A percentile compares a stretch with the other conserved stretches of the same genome.
These are phyloP conservation scores for Thermothelomyces thermophilus DNA, from an alignment of 2,329 filamentous ascomycete species.

Conservation along the genomic window DNA sequence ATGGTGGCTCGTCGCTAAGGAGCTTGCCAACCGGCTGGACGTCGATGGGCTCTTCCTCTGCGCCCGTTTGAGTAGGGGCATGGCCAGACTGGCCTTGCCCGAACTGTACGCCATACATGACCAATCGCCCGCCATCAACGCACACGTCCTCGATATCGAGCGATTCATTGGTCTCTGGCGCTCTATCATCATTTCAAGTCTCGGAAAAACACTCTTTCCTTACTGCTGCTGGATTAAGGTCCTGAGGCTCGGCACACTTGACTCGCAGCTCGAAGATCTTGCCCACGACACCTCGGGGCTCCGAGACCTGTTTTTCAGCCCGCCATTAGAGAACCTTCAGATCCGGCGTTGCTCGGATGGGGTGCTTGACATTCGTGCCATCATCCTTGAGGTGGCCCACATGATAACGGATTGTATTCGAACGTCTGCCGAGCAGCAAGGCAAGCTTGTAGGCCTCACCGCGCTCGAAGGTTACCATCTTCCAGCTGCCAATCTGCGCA, in stretches of 20 bases:
- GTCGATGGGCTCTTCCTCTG: constrained; percentile 56
- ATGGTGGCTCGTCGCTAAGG: constrained; percentile 53
- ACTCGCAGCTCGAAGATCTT: constrained; percentile 46
- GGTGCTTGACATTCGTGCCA: constrained; percentile 31
- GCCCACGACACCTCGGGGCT: constrained; percentile 21
- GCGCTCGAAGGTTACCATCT: constrained; percentile 48
- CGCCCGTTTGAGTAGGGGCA: constrained; percentile 46
- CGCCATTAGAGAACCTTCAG: constrained; percentile 33
- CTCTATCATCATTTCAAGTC: constrained; percentile 59
- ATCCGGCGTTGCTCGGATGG: constrained; percentile 22
- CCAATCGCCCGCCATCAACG: constrained; percentile 36
- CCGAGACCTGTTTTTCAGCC: constrained; percentile 35
- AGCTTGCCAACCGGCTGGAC: constrained; percentile 49
- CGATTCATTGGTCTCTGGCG: constrained; percentile 62
- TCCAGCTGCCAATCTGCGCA: constrained; percentile 44
- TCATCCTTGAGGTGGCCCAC: constrained; percentile 46
- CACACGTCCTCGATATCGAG: constrained; percentile 30
- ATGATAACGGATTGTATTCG: constrained; percentile 48
- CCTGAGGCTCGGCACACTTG: constrained; percentile 57
- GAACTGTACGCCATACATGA: constrained; percentile 54
- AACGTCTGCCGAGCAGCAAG: constrained; percentile 32
- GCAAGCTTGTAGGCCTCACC: constrained; percentile 47
- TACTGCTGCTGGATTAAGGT: constrained; percentile 63
- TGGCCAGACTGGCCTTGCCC: constrained; percentile 54
- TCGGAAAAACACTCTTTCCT: constrained; percentile 56